Evolutionary conservation across 2,329 filamentous ascomycete genomes (phyloP).

Genomic region (Westerdykella ornata): DNA sequence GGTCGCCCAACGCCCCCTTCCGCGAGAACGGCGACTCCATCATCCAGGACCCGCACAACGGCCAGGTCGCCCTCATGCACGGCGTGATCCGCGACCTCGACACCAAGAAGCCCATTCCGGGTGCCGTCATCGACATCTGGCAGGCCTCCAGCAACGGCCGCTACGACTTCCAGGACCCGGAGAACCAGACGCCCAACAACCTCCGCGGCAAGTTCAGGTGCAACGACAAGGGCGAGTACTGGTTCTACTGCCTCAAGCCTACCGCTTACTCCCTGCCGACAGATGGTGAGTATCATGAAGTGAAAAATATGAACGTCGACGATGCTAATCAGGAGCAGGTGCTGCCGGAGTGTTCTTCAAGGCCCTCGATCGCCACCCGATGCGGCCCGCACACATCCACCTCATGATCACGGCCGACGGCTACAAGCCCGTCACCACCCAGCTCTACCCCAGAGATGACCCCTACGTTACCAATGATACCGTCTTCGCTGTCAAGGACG

Average conservation of each 20-base stretch:
- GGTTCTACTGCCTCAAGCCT: constrained; percentile 68
- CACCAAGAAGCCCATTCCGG: constrained; percentile 59
- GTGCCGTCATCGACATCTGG: constrained; percentile 71
- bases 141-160: constrained; percentile 68
- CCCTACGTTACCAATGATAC: constrained; percentile 53
- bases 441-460: constrained; percentile 55
- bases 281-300: constrained; percentile 42
- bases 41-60: constrained; percentile 57
- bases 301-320: neutral
- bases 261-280: constrained; percentile 66
- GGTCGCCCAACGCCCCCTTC: constrained; percentile 69
- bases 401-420: constrained; percentile 50
- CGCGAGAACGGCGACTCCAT: constrained; percentile 59
- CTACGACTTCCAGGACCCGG: constrained; percentile 70
- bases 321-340: constrained; percentile 13
- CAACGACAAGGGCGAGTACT: constrained; percentile 62
- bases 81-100: constrained; percentile 59
- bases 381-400: constrained; percentile 58
- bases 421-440: constrained; percentile 52
- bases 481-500: constrained; percentile 57
- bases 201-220: constrained; percentile 68
- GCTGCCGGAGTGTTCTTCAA: constrained; percentile 50
- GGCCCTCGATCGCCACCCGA: constrained; percentile 52
- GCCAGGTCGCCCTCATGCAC: constrained; percentile 60
- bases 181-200: constrained; percentile 66